phyloP scores from a whole-genome alignment of 169 alveolate species.

The Toxoplasma gondii region DNA sequence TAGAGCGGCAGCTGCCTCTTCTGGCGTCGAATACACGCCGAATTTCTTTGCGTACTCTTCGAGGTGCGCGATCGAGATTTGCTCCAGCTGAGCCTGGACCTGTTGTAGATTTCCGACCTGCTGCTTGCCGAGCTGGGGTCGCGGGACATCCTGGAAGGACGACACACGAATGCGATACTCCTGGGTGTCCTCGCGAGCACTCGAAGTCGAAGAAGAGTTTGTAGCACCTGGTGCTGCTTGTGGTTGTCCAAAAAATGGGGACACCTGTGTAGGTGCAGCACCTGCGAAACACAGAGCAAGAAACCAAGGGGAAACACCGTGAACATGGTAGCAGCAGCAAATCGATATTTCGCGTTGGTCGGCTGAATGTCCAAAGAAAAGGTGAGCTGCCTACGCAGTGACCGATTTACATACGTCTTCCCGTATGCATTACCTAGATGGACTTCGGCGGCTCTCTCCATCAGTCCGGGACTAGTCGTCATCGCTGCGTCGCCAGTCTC shows the following conservation, averaged over 20 bases:
- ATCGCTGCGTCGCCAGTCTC: too few relatives aligned
- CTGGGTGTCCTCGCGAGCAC: background rate
- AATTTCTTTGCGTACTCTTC: constrained; percentile 25
- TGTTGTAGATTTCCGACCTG: background rate
- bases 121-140: constrained; percentile 35
- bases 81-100: constrained; percentile 14
- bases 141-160: constrained; percentile 20
- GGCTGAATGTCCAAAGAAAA: background rate
- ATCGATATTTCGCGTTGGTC: background rate
- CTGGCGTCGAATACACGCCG: constrained; percentile 35
- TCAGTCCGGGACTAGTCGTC: too few relatives aligned
- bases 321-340: background rate
- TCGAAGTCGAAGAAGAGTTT: background rate
- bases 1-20: constrained; percentile 41
- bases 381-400: background rate
- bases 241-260: background rate
- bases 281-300: background rate
- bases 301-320: background rate
- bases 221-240: background rate
- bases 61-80: background rate
- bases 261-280: background rate
- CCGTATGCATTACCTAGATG: background rate
- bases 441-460: too few relatives aligned
- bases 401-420: background rate
- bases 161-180: constrained; percentile 30